Evolutionary conservation across 345 rosid species (phyloP), one percentile per base, ranked within the genome.

Genomic region (Toxicodendron radicans): DNA sequence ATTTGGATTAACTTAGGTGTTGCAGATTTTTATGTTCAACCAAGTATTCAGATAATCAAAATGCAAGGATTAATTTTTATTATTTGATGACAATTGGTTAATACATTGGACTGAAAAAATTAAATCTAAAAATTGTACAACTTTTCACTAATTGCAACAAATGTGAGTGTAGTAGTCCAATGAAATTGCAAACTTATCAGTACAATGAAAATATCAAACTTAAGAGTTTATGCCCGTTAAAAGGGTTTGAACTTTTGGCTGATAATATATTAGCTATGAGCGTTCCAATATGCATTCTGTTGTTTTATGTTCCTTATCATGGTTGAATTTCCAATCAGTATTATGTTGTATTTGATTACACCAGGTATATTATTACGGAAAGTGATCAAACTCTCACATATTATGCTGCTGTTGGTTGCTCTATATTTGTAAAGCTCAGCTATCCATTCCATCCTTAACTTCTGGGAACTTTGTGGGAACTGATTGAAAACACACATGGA

Each of bases 361-460:
- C 64, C 79, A 84, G 87, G 85, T 75, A 53, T 84, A 74, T 61
- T 84, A 77, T 70, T 63, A 75, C 56, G 80, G 76, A 73, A 57
- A 72, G 68, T 76, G 79, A 81, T 63, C 58, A 64, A 58, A 70
- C 10, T 65, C 48, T 67, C 54, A 7, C 3, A 56, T 23, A 75
- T 63, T 18, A 60, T 24, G 45, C 27, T 43, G 74, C 51, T 49
- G 10, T 35, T 57, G 1, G 13, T 43, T 33, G 12, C 30, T n/a
- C 33, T 14, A 20, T 27, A 27, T 27, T 27, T 27, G 11, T 5
- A 59, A 6, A 5, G 43, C 43, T 38, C 43, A 38, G 43, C 43
- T 8, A 35, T 7, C 43, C 43, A 35, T 35, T 35, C 5, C 41
- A 7, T 5, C 9, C 43, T 38, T 35, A 6, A 38, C 1, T 38